phyloP scores from a whole-genome alignment of 2,329 filamentous ascomycete genomes.

The Alternaria brassicae region DNA sequence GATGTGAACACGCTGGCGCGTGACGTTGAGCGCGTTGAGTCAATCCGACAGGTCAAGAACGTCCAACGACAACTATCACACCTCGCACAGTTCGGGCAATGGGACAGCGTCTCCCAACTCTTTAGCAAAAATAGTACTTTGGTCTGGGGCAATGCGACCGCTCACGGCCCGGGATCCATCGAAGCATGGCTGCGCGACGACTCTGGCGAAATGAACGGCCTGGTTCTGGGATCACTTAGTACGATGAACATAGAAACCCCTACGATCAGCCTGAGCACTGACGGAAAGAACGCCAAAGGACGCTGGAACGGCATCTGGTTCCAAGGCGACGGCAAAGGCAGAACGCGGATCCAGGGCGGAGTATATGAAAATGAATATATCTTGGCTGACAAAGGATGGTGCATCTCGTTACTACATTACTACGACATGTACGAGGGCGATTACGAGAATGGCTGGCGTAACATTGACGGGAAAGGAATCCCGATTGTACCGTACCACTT shows the following conservation, averaged over 20 bases:
- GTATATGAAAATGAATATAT: slow-evolving; percentile 36
- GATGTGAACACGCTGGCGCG: slow-evolving; percentile 21
- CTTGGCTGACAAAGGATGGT: slow-evolving; percentile 20
- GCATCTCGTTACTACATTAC: slow-evolving; percentile 28
- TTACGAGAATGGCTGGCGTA: slow-evolving; percentile 31
- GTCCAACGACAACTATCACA: slow-evolving; percentile 29
- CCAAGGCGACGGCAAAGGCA: slow-evolving; percentile 27
- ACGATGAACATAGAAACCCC: slow-evolving; percentile 32
- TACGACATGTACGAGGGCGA: slow-evolving; percentile 31
- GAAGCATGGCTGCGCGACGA: slow-evolving; percentile 26
- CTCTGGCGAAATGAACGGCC: slow-evolving; percentile 27
- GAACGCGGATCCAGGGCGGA: slow-evolving; percentile 31
- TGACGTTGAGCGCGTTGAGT: slow-evolving; percentile 28
- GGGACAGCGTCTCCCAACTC: slow-evolving; percentile 18
- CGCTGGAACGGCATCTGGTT: slow-evolving; percentile 37
- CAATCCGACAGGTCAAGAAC: slow-evolving; percentile 35
- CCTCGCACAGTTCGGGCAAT: slow-evolving; percentile 28
- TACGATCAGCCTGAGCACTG: slow-evolving; percentile 24
- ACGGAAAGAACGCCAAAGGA: slow-evolving; percentile 29
- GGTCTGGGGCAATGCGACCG: slow-evolving; percentile 29
- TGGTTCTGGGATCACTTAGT: slow-evolving; percentile 23
- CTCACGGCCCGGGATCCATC: slow-evolving; percentile 16
- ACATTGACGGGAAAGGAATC: slow-evolving; percentile 22
- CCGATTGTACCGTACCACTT: slow-evolving; percentile 35
- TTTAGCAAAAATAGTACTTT: slow-evolving; percentile 28